Evolutionary conservation across 2,329 filamentous ascomycete genomes (phyloP), one percentile per base, ranked within the genome.

Genomic region (Cryphonectria nitschkei): DNA sequence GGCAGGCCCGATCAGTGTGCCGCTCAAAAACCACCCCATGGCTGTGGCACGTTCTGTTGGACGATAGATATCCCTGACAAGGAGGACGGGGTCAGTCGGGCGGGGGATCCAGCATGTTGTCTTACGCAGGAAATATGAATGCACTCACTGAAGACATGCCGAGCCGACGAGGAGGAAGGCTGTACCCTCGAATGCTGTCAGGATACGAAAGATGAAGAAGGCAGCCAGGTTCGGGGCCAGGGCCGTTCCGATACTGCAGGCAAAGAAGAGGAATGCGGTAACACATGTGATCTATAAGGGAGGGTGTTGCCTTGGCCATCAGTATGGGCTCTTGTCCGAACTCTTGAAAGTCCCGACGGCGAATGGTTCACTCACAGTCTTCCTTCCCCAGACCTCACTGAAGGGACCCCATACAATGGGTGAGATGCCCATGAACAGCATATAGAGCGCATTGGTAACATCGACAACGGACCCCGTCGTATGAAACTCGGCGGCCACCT

Each of bases 121-220:
- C 37, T 39, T 39, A 13, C 11, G 37, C 37, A 39, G 37, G 11
- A 39, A 11, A 13, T 39, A 39, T 39, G 11, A 11, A 13, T 50
- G 6, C 52, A 76, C 72, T 58, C 75, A 77, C 71, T 89, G 88
- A 64, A 93, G 88, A 41, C 88, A 87, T 0, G 88, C 87, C 2
- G 87, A 88, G 0, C 91, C 91, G 43, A 92, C 87, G 9, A 91
- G 88, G 4, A 93, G 81, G 73, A 92, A 92, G 0, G 88, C 86
- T 0, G 90, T 93, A 13, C 90, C 91, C 81, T 92, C 88, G 73
- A 92, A 91, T 0, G 90, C 91, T 0, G 90, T 92, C 71, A 93
- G 81, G 75, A 91, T 86, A 1, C 91, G 88, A 76, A 93, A 92
- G 60, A 92, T 81, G 76, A 91, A 92, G 77, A 90, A 93, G 0